A percentile compares a stretch with the other conserved stretches of the same genome.
phyloP scores from a whole-genome alignment of 2,329 filamentous ascomycete genomes.

The Alternaria tenuissima region DNA sequence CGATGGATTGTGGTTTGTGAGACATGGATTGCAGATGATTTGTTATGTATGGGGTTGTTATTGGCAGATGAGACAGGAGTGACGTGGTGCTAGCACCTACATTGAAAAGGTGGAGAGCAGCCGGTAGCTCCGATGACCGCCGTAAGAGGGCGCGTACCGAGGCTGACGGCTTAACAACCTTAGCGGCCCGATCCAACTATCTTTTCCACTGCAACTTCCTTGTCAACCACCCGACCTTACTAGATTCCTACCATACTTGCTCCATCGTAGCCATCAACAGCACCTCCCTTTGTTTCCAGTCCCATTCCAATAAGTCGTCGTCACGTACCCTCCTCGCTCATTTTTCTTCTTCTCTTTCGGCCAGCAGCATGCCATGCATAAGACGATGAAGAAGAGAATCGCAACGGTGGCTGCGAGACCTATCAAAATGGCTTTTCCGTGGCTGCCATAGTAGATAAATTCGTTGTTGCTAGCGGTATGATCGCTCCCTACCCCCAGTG shows the following conservation, averaged over 20 bases:
- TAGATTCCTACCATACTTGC: neutral
- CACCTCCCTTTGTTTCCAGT: neutral
- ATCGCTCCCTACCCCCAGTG: neutral
- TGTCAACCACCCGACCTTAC: neutral
- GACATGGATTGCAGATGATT: too few relatives aligned
- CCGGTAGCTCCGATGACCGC: too few relatives aligned
- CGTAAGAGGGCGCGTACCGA: too few relatives aligned
- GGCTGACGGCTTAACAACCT: too few relatives aligned
- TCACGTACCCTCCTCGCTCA: neutral
- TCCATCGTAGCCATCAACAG: neutral
- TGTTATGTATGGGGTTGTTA: too few relatives aligned
- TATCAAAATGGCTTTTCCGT: neutral
- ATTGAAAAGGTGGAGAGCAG: too few relatives aligned
- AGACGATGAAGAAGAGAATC: neutral
- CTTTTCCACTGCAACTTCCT: too few relatives aligned
- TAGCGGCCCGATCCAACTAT: neutral
- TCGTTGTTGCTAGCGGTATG: neutral
- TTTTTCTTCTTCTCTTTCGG: neutral
- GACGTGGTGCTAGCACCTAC: too few relatives aligned
- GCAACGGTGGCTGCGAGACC: neutral
- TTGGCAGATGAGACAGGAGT: too few relatives aligned
- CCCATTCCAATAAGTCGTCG: neutral
- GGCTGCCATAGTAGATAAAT: neutral
- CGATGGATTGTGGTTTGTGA: too few relatives aligned
- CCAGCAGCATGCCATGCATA: conserved; percentile 2